Evolutionary conservation across 2,329 filamentous ascomycete genomes (phyloP), one percentile per base, ranked within the genome.

Genomic region (Clarireedia hainanense): DNA sequence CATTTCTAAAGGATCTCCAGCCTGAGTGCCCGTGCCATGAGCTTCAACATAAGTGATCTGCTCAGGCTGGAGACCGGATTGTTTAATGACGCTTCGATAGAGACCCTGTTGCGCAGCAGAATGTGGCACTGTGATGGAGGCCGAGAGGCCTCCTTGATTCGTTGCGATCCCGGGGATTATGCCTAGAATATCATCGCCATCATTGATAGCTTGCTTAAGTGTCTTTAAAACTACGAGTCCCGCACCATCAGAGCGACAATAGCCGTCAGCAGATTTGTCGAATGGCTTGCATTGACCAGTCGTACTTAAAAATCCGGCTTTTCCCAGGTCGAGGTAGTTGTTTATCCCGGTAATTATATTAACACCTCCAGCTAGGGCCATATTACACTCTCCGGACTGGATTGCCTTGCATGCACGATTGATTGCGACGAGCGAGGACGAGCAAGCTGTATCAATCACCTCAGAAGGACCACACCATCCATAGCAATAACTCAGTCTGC

Each of bases 141-240:
- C 60, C 69, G 47, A 55, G 76, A 74, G 36, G 36, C 24, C 20
- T 55, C 76, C 82, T 56, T 80, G 77, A 56, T 82, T 83, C 37
- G 77, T 71, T 2, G 49, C 58, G 17, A 55, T 42, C 1, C 47
- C 57, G 12, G 77, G 73, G 55, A 84, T 78, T 26, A 83, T 72
- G 9, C 74, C 76, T 3, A 78, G 73, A 55, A 83, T 79, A 0
- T 75, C 75, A 63, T 86, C 81, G 17, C 79, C 79, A 59, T 81
- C 78, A 14, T 70, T 69, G 4, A 85, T 61, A 1, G 84, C 84
- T 64, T 81, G 76, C 4, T 73, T 70, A 0, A 86, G 68, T 1
- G 74, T 74, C 67, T 86, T 86, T 45, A 87, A 64, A 3, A 85
- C 64, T 1, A 86, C 68, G 12, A 80, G 74, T 0, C 75, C 80